These are phyloP conservation scores for Tremella yokohamensis DNA, from an alignment of 768 basidiomycete species.

Conservation along the genomic window DNA sequence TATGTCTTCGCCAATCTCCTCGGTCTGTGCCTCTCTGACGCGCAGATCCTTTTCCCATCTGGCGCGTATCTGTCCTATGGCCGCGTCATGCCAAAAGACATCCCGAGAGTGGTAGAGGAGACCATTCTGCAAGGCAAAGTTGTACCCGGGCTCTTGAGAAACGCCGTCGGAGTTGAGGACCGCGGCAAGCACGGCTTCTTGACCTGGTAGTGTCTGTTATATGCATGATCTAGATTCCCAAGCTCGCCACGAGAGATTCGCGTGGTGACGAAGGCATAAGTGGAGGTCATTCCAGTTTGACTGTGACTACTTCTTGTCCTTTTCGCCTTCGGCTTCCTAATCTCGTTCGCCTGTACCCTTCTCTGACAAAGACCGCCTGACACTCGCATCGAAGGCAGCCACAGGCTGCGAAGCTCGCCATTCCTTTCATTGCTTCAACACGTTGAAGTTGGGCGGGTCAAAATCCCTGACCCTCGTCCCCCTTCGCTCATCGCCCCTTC, in stretches of 20 bases:
- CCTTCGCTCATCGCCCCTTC: not conserved
- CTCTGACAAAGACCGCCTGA: too few relatives aligned
- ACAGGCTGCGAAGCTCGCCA: too few relatives aligned
- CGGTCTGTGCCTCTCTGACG: not conserved
- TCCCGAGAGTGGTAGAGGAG: slow-evolving; percentile 59
- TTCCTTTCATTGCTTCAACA: too few relatives aligned
- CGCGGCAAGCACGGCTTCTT: slow-evolving; percentile 4
- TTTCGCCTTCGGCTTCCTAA: too few relatives aligned
- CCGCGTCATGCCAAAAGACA: slow-evolving; percentile 83
- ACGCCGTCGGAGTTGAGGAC: slow-evolving; percentile 68
- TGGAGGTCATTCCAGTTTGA: not conserved
- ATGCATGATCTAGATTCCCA: slow-evolving; percentile 1
- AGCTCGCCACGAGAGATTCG: not conserved
- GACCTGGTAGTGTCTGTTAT: slow-evolving; percentile 2
- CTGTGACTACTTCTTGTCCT: too few relatives aligned
- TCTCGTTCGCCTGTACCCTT: not conserved
- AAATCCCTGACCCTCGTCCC: too few relatives aligned
- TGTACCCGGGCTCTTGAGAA: slow-evolving; percentile 77
- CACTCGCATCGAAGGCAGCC: too few relatives aligned
- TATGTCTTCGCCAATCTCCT: slow-evolving; percentile 53
- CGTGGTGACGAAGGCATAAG: too few relatives aligned
- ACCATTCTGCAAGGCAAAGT: slow-evolving; percentile 82
- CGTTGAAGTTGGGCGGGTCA: too few relatives aligned
- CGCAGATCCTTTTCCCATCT: slow-evolving; percentile 77
- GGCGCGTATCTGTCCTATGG: slow-evolving; percentile 91